A percentile compares a stretch with the other conserved stretches of the same genome.
Conservation (phyloP, 1,284 basidiomycete species). For the Cutaneotrichosporon sp. region DNA sequence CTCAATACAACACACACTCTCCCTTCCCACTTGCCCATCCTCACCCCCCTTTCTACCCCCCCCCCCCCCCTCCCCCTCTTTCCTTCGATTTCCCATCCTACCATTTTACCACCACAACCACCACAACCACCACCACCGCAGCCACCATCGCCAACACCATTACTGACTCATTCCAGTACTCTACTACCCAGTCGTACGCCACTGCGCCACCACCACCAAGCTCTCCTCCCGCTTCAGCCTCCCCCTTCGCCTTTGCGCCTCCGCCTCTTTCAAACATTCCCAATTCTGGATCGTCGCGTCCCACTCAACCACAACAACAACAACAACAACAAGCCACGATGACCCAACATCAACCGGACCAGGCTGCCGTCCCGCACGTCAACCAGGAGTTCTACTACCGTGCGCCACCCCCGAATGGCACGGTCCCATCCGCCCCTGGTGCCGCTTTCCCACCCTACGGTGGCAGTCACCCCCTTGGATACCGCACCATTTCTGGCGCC, state of each 20-base stretch:
- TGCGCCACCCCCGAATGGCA: slow-evolving; percentile 12
- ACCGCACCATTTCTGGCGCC: slow-evolving; percentile 42
- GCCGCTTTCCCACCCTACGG: slow-evolving; percentile 29
- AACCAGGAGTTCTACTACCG: slow-evolving; percentile 26
- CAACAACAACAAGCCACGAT: slow-evolving; percentile 2
- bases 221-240: slow-evolving; percentile 40
- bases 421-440: slow-evolving; percentile 14
- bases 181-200: slow-evolving; percentile 11
- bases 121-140: background rate
- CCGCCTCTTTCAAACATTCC: slow-evolving; percentile 39
- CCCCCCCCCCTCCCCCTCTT: background rate
- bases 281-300: slow-evolving; percentile 30
- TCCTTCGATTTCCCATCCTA: background rate
- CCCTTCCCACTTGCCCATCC: background rate
- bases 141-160: background rate
- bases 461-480: slow-evolving; percentile 39
- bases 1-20: background rate
- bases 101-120: background rate
- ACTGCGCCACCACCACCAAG: slow-evolving; percentile 8
- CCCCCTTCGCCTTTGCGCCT: slow-evolving; percentile 48
- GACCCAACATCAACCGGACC: background rate
- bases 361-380: slow-evolving; percentile 19
- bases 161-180: slow-evolving; percentile 6
- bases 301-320: slow-evolving; percentile 8
- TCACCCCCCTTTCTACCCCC: background rate